These are phyloP conservation scores for Kuraishia cidri DNA, from an alignment of 805 yeast species.

Conservation along the genomic window DNA sequence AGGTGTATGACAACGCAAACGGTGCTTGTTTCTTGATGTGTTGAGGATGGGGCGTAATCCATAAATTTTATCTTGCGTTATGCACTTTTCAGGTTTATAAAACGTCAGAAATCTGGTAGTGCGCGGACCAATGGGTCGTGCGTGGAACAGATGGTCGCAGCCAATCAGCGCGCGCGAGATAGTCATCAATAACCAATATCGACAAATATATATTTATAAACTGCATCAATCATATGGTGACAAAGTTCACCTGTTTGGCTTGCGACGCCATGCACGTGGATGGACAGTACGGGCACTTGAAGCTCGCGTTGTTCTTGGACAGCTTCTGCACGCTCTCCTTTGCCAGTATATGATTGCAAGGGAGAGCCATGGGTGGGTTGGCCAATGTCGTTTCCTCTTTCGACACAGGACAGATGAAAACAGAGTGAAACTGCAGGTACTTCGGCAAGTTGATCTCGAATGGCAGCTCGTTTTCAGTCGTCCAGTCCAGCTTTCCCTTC, in stretches of 20 bases:
- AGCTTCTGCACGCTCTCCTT: constrained; percentile 41
- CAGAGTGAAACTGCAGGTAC: constrained; percentile 47
- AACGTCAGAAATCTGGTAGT: too few species aligned
- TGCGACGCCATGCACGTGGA: constrained; percentile 28
- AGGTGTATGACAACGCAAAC: too few species aligned
- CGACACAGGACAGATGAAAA: constrained; percentile 64
- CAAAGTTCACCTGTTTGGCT: constrained; percentile 35
- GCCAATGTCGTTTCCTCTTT: constrained; percentile 52
- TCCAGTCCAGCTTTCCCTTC: constrained; percentile 38
- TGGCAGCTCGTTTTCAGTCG: constrained; percentile 50
- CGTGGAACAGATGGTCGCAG: too few species aligned
- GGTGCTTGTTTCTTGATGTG: too few species aligned
- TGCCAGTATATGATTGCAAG: constrained; percentile 56
- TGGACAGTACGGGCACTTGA: constrained; percentile 74
- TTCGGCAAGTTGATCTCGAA: constrained; percentile 51
- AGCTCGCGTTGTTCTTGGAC: constrained; percentile 28
- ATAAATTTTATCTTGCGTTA: too few species aligned
- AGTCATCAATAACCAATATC: too few species aligned
- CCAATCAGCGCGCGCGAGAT: too few species aligned
- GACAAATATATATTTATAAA: too few species aligned
- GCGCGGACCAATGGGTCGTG: too few species aligned
- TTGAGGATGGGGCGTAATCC: too few species aligned
- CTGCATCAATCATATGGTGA: too few species aligned
- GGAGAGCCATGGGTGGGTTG: constrained; percentile 56
- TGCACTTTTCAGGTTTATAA: too few species aligned